A percentile compares a stretch with the other conserved stretches of the same genome.
phyloP scores from a whole-genome alignment of 1,139 yeast species.

The Diutina neorugosa region DNA sequence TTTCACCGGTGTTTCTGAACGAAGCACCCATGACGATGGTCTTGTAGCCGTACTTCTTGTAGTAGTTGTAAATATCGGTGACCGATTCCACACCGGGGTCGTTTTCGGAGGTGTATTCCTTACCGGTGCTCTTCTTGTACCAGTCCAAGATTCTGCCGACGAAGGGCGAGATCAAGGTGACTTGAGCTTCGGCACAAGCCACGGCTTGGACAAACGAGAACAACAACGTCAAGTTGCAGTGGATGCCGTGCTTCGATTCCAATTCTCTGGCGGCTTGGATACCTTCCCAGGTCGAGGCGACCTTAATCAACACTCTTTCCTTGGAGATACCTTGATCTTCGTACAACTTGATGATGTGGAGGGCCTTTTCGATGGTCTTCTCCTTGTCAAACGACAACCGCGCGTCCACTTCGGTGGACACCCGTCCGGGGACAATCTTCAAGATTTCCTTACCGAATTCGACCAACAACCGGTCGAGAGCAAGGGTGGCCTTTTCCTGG shows the following conservation, averaged over 20 bases:
- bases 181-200: conserved; percentile 96
- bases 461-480: conserved; percentile 85
- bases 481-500: conserved; percentile 45
- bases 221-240: conserved; percentile 89
- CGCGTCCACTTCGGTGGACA: conserved; percentile 97
- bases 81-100: conserved; percentile 98
- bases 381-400: conserved; percentile 92
- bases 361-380: conserved; percentile 86
- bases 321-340: conserved; percentile 70
- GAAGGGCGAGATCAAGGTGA: conserved; percentile 94
- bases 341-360: conserved; percentile 76
- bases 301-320: conserved; percentile 88
- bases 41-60: conserved; percentile 92
- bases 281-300: conserved; percentile 99
- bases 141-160: conserved; percentile 99
- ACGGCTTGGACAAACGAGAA: conserved; percentile 97
- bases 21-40: conserved; percentile 99
- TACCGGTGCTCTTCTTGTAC: conserved; percentile 93
- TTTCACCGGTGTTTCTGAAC: conserved; percentile 95
- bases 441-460: conserved; percentile 94
- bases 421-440: conserved; percentile 97
- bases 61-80: conserved; percentile 83
- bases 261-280: conserved; percentile 96
- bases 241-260: conserved; percentile 82
- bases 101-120: conserved; percentile 62